These are phyloP conservation scores for Didymella sp. DNA, from an alignment of 2,329 filamentous ascomycete genomes.

Conservation along the genomic window DNA sequence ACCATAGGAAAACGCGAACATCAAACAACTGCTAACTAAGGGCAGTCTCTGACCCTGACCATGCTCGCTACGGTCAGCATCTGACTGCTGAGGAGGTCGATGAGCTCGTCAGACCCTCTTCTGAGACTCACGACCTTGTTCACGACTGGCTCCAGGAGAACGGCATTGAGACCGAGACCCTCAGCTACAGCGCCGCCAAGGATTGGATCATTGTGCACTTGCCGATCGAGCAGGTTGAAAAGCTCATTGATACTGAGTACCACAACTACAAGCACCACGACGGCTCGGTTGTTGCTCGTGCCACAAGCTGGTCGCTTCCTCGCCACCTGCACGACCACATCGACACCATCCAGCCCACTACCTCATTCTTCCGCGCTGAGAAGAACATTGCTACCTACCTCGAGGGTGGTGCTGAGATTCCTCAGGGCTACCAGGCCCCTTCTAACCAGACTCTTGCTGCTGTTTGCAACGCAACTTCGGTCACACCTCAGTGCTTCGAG, in stretches of 20 bases:
- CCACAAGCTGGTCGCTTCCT: slow-evolving; percentile 66
- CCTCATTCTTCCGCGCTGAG: slow-evolving; percentile 58
- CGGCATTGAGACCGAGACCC: slow-evolving; percentile 56
- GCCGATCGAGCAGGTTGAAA: slow-evolving; percentile 60
- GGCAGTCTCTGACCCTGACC: slow-evolving; percentile 51
- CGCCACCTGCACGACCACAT: slow-evolving; percentile 64
- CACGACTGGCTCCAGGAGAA: slow-evolving; percentile 64
- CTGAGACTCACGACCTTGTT: slow-evolving; percentile 60
- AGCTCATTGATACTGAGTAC: slow-evolving; percentile 59
- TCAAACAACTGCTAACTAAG: not conserved
- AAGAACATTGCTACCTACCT: slow-evolving; percentile 36
- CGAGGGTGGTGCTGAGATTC: slow-evolving; percentile 31
- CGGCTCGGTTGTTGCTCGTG: slow-evolving; percentile 60
- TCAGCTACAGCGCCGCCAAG: slow-evolving; percentile 60
- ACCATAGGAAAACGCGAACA: not conserved
- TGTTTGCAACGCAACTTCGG: slow-evolving; percentile 60
- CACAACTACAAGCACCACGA: slow-evolving; percentile 61
- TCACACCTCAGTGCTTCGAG: slow-evolving; percentile 62
- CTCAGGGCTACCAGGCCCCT: slow-evolving; percentile 37
- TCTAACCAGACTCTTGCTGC: slow-evolving; percentile 44
- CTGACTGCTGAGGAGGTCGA: slow-evolving; percentile 61
- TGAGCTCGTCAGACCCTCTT: slow-evolving; percentile 60
- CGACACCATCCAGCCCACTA: slow-evolving; percentile 67
- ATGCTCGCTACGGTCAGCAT: slow-evolving; percentile 63
- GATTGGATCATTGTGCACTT: slow-evolving; percentile 65